Evolutionary conservation across 768 basidiomycete genomes (phyloP).

Genomic region (Leccinum aurantiacum): DNA sequence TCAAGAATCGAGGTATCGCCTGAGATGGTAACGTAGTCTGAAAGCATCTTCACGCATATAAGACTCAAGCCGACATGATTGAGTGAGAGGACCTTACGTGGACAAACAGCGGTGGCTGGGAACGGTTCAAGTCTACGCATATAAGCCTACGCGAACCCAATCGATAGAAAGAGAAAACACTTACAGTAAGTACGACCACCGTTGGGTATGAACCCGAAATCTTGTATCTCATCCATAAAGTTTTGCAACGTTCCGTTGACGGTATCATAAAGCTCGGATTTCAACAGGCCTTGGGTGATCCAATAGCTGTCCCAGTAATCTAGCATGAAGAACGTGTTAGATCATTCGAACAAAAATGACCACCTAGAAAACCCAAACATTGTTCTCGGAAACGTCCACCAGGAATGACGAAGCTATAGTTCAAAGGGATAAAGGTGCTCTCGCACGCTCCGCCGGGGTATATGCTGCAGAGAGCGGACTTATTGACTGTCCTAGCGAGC

Average conservation of each 20-base stretch:
- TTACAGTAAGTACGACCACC: slow-evolving; percentile 89
- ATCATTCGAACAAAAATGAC: not conserved
- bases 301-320: slow-evolving; percentile 76
- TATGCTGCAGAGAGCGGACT: slow-evolving; percentile 59
- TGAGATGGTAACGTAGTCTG: slow-evolving; percentile 72
- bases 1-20: slow-evolving; percentile 73
- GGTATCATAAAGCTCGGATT: slow-evolving; percentile 71
- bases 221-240: slow-evolving; percentile 91
- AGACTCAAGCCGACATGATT: not conserved
- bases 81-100: slow-evolving; percentile 44
- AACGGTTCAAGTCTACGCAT: slow-evolving; percentile 72
- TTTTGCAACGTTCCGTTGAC: slow-evolving; percentile 82
- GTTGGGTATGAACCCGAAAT: slow-evolving; percentile 90
- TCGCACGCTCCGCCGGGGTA: slow-evolving; percentile 57
- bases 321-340: slow-evolving; percentile 17
- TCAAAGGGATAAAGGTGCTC: slow-evolving; percentile 84
- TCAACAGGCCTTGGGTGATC: slow-evolving; percentile 85
- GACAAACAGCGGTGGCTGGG: slow-evolving; percentile 90
- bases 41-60: slow-evolving; percentile 64
- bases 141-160: not conserved
- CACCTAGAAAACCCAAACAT: slow-evolving; percentile 50
- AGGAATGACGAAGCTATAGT: slow-evolving; percentile 89
- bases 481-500: slow-evolving; percentile 74
- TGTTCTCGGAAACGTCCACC: slow-evolving; percentile 85
- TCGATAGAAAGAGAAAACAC: not conserved